Percentiles rank a stretch among this genome's conserved stretches.
Evolutionary conservation across 2,329 filamentous ascomycete genomes (phyloP).

Genomic region (Ophiostoma piceae): DNA sequence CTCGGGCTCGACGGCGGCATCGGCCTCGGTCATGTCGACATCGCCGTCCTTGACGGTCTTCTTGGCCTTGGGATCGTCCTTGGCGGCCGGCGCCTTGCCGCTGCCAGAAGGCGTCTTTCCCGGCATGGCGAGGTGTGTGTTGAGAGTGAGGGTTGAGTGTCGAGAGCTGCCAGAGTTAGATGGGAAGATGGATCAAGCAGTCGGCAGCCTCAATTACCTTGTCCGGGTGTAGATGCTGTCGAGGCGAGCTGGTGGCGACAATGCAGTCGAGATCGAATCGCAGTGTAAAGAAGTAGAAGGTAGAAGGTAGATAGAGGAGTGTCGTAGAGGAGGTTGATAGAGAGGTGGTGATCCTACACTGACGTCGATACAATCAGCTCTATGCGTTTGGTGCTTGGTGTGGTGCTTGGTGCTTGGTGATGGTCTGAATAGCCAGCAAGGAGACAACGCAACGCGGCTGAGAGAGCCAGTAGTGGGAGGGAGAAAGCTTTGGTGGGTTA

Average conservation of each 20-base stretch:
- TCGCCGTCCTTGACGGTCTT: slow-evolving; percentile 66
- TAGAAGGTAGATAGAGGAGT: background rate
- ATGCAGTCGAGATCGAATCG: background rate
- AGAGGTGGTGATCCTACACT: background rate
- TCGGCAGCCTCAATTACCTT: slow-evolving; percentile 4
- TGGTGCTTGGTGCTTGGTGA: slow-evolving; percentile 13
- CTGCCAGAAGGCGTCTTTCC: slow-evolving; percentile 69
- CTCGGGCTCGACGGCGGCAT: slow-evolving; percentile 41
- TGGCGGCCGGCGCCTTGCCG: slow-evolving; percentile 60
- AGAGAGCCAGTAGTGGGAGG: slow-evolving; percentile 16
- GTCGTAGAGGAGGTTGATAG: background rate
- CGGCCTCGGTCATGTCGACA: slow-evolving; percentile 62
- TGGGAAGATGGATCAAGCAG: background rate
- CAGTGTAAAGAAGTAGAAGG: background rate
- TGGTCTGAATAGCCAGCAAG: slow-evolving; percentile 19
- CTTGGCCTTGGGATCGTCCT: slow-evolving; percentile 55
- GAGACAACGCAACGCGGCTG: slow-evolving; percentile 24
- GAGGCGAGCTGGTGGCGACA: background rate
- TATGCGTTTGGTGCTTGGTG: background rate
- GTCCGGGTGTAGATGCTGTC: background rate
- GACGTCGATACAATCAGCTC: background rate
- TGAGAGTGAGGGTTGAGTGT: background rate
- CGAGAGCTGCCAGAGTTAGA: background rate
- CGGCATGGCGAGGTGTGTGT: slow-evolving; percentile 49
- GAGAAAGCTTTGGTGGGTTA: slow-evolving; percentile 20